phyloP scores from a whole-genome alignment of 106 monocot species.

The Dendrobium chrysotoxum region DNA sequence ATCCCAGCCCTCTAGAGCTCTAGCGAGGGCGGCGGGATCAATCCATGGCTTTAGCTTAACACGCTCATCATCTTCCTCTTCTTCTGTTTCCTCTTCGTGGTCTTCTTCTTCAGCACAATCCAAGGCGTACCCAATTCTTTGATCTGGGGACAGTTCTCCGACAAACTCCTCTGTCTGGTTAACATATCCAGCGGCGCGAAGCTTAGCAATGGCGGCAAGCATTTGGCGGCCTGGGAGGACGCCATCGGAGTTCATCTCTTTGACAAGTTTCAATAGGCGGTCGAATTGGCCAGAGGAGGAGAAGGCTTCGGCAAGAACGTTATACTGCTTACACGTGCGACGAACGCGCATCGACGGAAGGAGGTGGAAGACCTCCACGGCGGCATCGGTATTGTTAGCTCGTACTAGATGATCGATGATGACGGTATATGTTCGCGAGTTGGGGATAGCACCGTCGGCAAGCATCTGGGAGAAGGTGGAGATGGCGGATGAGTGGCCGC shows the following conservation, averaged over 20 bases:
- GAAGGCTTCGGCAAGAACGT: constrained; percentile 45
- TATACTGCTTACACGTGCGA: constrained; percentile 65
- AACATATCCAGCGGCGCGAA: constrained; percentile 43
- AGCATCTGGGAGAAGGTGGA: constrained; percentile 40
- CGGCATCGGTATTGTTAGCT: constrained; percentile 33
- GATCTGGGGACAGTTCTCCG: constrained; percentile 36
- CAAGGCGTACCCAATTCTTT: constrained; percentile 46
- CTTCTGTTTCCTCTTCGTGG: constrained; percentile 20
- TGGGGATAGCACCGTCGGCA: constrained; percentile 59
- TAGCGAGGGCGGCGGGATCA: constrained; percentile 57
- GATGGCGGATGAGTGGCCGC: constrained; percentile 40
- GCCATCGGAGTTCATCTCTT: constrained; percentile 60
- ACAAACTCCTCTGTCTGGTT: constrained; percentile 48
- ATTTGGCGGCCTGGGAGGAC: constrained; percentile 44
- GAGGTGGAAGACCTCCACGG: constrained; percentile 55
- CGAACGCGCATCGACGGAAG: constrained; percentile 51
- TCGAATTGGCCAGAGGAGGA: constrained; percentile 21
- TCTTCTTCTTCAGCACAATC: constrained; percentile 12
- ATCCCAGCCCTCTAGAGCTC: constrained; percentile 70
- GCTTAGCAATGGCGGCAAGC: constrained; percentile 37
- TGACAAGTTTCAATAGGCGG: constrained; percentile 27
- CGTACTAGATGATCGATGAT: constrained; percentile 60
- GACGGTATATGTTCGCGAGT: constrained; percentile 75
- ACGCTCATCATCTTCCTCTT: neutral
- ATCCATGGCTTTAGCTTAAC: constrained; percentile 67